Conservation (phyloP, 352 stramenopile species). For the Phytophthora pistaciae region DNA sequence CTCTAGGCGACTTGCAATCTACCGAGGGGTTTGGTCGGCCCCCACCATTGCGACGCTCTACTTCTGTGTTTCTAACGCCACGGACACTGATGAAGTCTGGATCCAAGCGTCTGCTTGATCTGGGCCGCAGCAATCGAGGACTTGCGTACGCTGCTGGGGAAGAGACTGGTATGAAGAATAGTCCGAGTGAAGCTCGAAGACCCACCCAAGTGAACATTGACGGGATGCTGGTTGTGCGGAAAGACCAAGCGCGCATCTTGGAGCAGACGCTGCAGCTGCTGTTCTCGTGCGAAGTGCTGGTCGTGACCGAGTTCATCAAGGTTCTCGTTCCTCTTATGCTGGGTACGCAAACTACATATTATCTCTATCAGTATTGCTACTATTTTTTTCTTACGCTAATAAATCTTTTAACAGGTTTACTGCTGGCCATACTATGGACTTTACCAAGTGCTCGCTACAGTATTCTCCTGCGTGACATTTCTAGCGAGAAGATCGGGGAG, state of each 20-base stretch:
- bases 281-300: slow-evolving; percentile 44
- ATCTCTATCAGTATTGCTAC: background rate
- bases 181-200: background rate
- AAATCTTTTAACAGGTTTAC: slow-evolving; percentile 19
- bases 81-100: slow-evolving; percentile 27
- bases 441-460: slow-evolving; percentile 42
- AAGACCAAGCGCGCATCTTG: slow-evolving; percentile 42
- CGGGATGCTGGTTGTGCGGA: slow-evolving; percentile 31
- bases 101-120: slow-evolving; percentile 33
- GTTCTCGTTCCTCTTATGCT: slow-evolving; percentile 40
- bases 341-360: slow-evolving; percentile 17
- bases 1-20: slow-evolving; percentile 20
- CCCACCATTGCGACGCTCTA: slow-evolving; percentile 3
- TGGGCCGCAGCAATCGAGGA: slow-evolving; percentile 17
- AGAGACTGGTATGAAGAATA: slow-evolving; percentile 4
- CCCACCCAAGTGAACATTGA: slow-evolving; percentile 37
- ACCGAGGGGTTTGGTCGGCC: slow-evolving; percentile 7
- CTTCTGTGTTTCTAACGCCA: slow-evolving; percentile 36
- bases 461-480: slow-evolving; percentile 19
- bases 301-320: slow-evolving; percentile 47
- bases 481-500: slow-evolving; percentile 7
- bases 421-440: slow-evolving; percentile 30
- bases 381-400: slow-evolving; percentile 6
- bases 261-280: slow-evolving; percentile 43
- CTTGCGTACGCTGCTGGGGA: background rate